Percentiles rank a stretch among this genome's conserved stretches.
Evolutionary conservation across 352 stramenopile genomes (phyloP).

Genomic region (Phytophthora agathidicida): DNA sequence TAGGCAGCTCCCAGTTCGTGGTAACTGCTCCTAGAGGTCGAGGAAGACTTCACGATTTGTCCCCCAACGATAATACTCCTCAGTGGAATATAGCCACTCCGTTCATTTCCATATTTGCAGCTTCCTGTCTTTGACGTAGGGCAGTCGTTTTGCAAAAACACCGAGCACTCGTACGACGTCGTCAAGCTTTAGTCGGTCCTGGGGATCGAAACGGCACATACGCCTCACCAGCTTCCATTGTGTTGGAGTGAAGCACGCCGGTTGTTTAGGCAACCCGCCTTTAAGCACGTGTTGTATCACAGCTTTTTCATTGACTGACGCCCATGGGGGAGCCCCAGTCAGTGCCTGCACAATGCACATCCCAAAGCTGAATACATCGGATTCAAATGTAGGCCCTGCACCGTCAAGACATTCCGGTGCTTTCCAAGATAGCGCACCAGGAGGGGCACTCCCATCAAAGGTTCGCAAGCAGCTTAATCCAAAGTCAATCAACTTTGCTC

Average conservation of each 20-base stretch:
- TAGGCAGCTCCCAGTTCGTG: no score
- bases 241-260: background rate
- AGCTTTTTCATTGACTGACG: background rate
- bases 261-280: background rate
- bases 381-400: background rate
- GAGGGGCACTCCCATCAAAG: background rate
- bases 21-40: no score
- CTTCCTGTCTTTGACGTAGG: background rate
- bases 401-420: background rate
- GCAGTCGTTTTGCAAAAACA: background rate
- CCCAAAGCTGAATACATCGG: conserved; percentile 16
- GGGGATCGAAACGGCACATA: conserved; percentile 8
- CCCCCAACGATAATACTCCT: no score
- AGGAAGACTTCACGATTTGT: no score
- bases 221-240: conserved; percentile 11
- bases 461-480: conserved; percentile 4
- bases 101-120: no score
- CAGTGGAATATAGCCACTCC: no score
- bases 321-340: background rate
- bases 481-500: conserved; percentile 13
- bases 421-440: background rate
- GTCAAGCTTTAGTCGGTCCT: conserved; percentile 6
- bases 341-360: conserved; percentile 12
- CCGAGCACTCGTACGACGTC: background rate
- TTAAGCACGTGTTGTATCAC: background rate